Conservation (phyloP, 805 yeast species). For the Scheffersomyces lignosus region DNA sequence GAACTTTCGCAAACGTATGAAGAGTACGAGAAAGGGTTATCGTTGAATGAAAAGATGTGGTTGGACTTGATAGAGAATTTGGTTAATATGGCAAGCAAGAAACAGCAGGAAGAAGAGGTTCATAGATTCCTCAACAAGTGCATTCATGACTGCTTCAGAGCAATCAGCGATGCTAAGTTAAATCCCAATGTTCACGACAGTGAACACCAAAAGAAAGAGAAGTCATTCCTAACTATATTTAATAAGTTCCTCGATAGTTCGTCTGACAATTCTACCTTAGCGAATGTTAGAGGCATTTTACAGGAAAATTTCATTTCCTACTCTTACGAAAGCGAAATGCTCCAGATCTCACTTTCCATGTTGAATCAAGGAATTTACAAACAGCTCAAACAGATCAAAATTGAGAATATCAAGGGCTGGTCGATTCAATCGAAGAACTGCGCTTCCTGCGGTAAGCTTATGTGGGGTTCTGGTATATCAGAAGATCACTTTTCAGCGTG, state of each 20-base stretch:
- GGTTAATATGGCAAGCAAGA: conserved; percentile 17
- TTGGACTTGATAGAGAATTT: conserved; percentile 23
- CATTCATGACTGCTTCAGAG: conserved; percentile 33
- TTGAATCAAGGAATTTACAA: conserved; percentile 56
- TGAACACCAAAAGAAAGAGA: conserved; percentile 14
- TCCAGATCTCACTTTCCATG: conserved; percentile 50
- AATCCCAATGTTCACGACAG: conserved; percentile 10
- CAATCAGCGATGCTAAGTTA: conserved; percentile 27
- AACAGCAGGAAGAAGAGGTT: neutral
- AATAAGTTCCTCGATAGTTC: conserved; percentile 54
- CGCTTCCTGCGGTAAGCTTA: conserved; percentile 69
- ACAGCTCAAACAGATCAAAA: conserved; percentile 44
- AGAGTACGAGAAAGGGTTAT: conserved; percentile 8
- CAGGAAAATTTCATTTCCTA: conserved; percentile 65
- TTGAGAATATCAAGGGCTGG: conserved; percentile 61
- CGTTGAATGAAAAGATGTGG: conserved; percentile 30
- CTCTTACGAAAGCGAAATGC: conserved; percentile 59
- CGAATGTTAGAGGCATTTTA: conserved; percentile 59
- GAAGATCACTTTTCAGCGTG: conserved; percentile 53
- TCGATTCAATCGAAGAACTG: conserved; percentile 50
- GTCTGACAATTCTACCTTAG: conserved; percentile 49
- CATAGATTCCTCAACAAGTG: conserved; percentile 22
- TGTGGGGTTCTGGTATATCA: conserved; percentile 68
- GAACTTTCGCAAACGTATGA: conserved; percentile 12
- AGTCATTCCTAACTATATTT: conserved; percentile 55